Conservation (phyloP, 805 yeast genomes). For the Ogataea pilisensis region DNA sequence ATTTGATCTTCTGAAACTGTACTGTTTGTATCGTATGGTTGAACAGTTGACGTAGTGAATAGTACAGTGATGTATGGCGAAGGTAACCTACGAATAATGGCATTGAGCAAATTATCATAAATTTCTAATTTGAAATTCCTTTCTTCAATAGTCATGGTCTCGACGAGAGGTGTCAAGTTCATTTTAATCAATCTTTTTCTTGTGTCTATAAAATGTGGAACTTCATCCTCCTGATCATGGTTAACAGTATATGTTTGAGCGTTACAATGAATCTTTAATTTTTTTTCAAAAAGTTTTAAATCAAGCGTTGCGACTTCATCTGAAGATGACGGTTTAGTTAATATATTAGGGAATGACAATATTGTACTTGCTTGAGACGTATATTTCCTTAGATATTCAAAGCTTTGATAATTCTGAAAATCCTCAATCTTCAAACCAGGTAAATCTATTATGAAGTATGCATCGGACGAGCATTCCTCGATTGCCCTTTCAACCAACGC, state of each 20-base stretch:
- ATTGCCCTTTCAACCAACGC: slow-evolving; percentile 18
- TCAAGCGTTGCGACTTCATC: slow-evolving; percentile 31
- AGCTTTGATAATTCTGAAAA: slow-evolving; percentile 37
- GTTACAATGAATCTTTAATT: slow-evolving; percentile 46
- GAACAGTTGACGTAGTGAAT: slow-evolving; percentile 41
- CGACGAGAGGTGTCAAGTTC: slow-evolving; percentile 49
- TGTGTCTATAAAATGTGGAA: slow-evolving; percentile 57
- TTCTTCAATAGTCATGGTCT: slow-evolving; percentile 39
- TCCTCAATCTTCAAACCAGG: slow-evolving; percentile 51
- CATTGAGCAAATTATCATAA: slow-evolving; percentile 39
- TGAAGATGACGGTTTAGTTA: slow-evolving; percentile 27
- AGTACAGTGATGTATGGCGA: slow-evolving; percentile 66
- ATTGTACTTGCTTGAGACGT: slow-evolving; percentile 56
- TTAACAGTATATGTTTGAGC: slow-evolving; percentile 42
- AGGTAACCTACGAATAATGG: slow-evolving; percentile 64
- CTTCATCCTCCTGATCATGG: slow-evolving; percentile 38
- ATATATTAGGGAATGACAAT: slow-evolving; percentile 51
- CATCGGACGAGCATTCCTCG: slow-evolving; percentile 47
- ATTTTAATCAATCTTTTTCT: slow-evolving; percentile 59
- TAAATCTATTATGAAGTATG: slow-evolving; percentile 51
- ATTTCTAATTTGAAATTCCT: slow-evolving; percentile 16
- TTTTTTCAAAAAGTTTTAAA: slow-evolving; percentile 38
- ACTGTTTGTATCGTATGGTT: slow-evolving; percentile 18
- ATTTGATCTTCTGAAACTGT: slow-evolving; percentile 11
- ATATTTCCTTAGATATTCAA: slow-evolving; percentile 48